Conservation (phyloP, 2,329 filamentous ascomycete genomes). For the Phaeophleospora eucalypticola region DNA sequence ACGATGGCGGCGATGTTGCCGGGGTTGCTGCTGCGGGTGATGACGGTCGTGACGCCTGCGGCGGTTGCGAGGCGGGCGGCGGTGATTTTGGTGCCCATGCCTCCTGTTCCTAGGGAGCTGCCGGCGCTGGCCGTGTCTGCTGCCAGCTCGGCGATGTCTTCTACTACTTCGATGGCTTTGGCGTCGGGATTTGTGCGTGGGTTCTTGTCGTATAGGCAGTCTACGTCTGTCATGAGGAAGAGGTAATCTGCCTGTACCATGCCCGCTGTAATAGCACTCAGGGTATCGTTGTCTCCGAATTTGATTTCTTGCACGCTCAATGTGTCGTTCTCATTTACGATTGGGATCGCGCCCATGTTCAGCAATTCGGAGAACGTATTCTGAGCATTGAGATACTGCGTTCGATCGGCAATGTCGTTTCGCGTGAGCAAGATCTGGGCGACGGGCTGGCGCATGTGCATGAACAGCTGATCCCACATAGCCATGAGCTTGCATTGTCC, state of each 20-base stretch:
- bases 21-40: constrained; percentile 88
- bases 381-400: constrained; percentile 93
- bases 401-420: constrained; percentile 94
- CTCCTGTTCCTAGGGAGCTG: constrained; percentile 84
- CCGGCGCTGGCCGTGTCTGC: constrained; percentile 90
- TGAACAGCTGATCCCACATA: constrained; percentile 91
- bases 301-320: constrained; percentile 97
- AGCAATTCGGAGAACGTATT: constrained; percentile 89
- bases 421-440: constrained; percentile 91
- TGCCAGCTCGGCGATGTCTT: constrained; percentile 76
- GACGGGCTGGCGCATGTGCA: constrained; percentile 80
- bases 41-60: constrained; percentile 91
- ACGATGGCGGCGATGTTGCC: constrained; percentile 89
- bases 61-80: constrained; percentile 89
- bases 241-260: constrained; percentile 97
- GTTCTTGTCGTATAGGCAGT: constrained; percentile 96
- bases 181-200: constrained; percentile 81
- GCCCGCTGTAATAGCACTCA: constrained; percentile 91
- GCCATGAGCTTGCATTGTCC: constrained; percentile 93
- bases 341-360: constrained; percentile 93
- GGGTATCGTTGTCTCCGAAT: constrained; percentile 97
- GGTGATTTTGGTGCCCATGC: constrained; percentile 96
- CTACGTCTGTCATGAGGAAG: constrained; percentile 98
- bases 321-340: constrained; percentile 98
- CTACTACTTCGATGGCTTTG: constrained; percentile 83